Percentiles rank a stretch among this genome's conserved stretches.
Conservation (phyloP, 106 monocot genomes). For the Agapanthus africanus region DNA sequence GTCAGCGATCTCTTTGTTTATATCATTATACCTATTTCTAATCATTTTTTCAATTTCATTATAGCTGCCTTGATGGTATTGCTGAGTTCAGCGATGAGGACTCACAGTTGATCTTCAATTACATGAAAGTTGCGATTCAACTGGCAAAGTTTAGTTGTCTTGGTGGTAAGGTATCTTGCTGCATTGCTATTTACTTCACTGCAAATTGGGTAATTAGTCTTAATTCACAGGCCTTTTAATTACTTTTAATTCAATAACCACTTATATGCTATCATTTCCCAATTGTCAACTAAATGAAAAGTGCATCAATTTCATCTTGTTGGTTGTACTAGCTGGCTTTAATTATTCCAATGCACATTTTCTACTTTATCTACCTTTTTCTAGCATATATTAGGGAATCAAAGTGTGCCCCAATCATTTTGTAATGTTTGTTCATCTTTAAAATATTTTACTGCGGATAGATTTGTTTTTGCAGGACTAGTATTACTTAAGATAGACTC, state of each 20-base stretch:
- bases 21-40: background rate
- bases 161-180: slow-evolving; percentile 35
- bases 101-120: slow-evolving; percentile 31
- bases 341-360: background rate
- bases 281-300: background rate
- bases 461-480: no score
- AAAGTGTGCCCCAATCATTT: no score
- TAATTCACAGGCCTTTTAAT: no score
- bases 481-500: no score
- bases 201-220: background rate
- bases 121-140: slow-evolving; percentile 29
- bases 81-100: slow-evolving; percentile 47
- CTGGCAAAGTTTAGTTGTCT: slow-evolving; percentile 13
- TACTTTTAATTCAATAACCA: no score
- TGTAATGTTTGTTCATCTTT: no score
- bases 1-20: no score
- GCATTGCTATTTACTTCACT: background rate
- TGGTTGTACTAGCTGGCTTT: background rate
- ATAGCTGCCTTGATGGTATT: slow-evolving; percentile 27
- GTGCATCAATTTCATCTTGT: background rate
- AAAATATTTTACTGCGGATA: no score
- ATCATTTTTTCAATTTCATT: background rate
- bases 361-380: background rate
- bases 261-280: no score
- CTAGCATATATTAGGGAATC: no score